Base-by-base conservation (phyloP, 331 rosid species). In the Dryas integrifolia region DNA sequence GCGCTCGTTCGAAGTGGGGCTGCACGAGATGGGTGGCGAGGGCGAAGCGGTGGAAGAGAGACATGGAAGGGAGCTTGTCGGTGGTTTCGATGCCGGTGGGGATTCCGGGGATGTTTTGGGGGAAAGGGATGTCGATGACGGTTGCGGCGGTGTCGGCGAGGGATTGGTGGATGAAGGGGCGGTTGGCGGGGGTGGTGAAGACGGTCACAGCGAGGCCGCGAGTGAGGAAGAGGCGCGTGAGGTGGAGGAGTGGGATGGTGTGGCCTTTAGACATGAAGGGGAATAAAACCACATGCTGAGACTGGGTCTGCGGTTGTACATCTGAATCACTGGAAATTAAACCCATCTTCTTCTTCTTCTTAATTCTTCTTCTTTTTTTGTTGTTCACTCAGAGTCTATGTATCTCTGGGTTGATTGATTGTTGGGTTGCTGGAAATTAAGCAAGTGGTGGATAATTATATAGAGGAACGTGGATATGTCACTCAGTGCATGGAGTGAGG, bases 181-280 rank as follows among this genome's bases (percentile, higher is more conserved):
- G 79, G 82, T 85, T 77, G 24, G 86, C 70, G 0, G 82, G 46
- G 73, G 92, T 88, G 58, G 95, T 84, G 81, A 88, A 35, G 65
- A 87, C 3, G 70, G 89, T 86, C 70, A 86, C 77, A 0, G 69
- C 3, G 10, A 61, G 53, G 67, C 51, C 11, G 35, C 87, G 89
- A 7, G 41, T 46, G 55, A 75, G 85, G 77, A 88, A 84, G 78
- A 83, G 76, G 62, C 50, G 80, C 67, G 87, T 72, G 9, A 91
- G 78, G 15, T 85, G 85, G 60, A 88, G 92, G 79, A 88, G 83
- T 7, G 97, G 97, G 41, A 88, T 68, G 52, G 85, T 88, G 72
- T 91, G 97, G 67, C 92, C 92, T 85, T 91, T 88, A 9, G 96
- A 59, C 96, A 86, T 86, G 84, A 88, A 88, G 0, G 95, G 89